Evolutionary conservation across 176 grass and related monocot genomes (phyloP), one percentile per base, ranked within the genome.

Genomic region (Pontederia paniculata): DNA sequence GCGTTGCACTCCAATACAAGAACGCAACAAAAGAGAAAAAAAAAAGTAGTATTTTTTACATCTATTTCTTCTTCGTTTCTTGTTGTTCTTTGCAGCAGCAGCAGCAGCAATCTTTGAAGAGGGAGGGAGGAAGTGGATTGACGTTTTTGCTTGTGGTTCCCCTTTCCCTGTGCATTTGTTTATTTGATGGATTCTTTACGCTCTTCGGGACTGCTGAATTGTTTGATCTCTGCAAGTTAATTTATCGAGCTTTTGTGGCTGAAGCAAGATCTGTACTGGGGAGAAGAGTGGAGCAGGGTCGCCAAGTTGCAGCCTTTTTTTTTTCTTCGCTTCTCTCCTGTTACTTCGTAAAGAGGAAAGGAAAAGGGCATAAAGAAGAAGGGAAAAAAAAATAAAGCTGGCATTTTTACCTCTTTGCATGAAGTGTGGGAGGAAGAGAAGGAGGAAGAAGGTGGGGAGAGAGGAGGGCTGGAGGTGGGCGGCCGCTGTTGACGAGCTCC

Each of bases 381-480:
- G 21, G 18, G 48, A 52, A 46, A 23, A 21, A 17, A 28, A 41
- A 57, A 42, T 54, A 48, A 42, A 72, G 43, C 44, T 70, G 49
- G 50, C 22, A 45, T 49, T 48, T 72, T 53, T 45, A 19, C 63
- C 23, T 63, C 50, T 49, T 56, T 20, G 48, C 49, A 62, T 21
- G 50, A 25, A 17, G 13, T 66, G 60, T 58, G 62, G 66, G 72
- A 43, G 50, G 67, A 69, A 52, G 51, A 19, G 50, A n/a, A 74
- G 71, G 45, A 60, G 65, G 42, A 66, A 52, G 45, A 60, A 65
- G 44, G 42, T 57, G 63, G 50, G 22, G 21, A 37, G 41, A 59
- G 51, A 47, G 17, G 17, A 57, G 48, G 52, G 45, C 73, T 51
- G 68, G 67, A 25, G 25, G 46, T 51, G 45, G 50, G 2, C 15